Evolutionary conservation across 2,329 filamentous ascomycete species (phyloP).

Genomic region (Pseudocercospora fuligena): DNA sequence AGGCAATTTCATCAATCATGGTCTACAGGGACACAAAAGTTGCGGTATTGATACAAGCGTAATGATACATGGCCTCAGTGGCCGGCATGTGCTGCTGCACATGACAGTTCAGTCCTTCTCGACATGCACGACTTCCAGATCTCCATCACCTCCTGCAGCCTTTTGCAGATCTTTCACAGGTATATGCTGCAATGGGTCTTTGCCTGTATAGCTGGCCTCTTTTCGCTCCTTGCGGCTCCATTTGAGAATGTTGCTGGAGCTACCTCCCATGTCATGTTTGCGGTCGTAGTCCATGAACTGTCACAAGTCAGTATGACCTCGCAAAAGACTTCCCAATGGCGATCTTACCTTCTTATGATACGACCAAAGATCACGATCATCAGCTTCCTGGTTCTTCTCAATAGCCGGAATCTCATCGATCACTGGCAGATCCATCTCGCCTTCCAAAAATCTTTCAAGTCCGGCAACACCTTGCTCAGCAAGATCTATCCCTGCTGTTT

Average conservation of each 20-base stretch:
- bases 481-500: conserved; percentile 25
- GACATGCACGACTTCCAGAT: background rate
- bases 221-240: conserved; percentile 17
- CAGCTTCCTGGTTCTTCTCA: background rate
- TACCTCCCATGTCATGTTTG: conserved; percentile 15
- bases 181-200: conserved; percentile 24
- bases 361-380: background rate
- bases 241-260: conserved; percentile 22
- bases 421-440: background rate
- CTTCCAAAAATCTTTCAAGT: background rate
- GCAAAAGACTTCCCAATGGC: too few relatives aligned
- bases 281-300: conserved; percentile 1
- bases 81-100: too few relatives aligned
- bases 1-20: background rate
- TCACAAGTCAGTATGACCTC: background rate
- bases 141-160: background rate
- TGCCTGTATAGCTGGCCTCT: conserved; percentile 22
- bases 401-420: background rate
- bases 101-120: background rate
- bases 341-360: conserved; percentile 8
- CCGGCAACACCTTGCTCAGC: conserved; percentile 7
- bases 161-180: conserved; percentile 10
- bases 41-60: too few relatives aligned
- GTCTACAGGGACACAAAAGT: too few relatives aligned
- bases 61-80: too few relatives aligned